phyloP scores from a whole-genome alignment of 345 rosid species.

The Sonneratia alba region DNA sequence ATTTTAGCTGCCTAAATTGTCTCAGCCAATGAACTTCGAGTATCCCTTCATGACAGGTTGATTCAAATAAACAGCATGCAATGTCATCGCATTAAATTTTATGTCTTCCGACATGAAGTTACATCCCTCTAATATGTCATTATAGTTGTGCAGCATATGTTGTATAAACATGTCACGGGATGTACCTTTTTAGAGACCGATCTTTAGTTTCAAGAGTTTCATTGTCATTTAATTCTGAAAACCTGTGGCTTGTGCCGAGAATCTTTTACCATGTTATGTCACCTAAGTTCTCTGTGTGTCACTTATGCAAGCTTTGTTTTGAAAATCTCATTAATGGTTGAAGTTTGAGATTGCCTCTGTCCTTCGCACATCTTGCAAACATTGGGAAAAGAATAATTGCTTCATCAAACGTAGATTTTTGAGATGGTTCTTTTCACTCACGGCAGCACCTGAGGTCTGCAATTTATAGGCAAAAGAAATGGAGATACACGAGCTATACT shows the following conservation, averaged over 20 bases:
- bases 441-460: slow-evolving; percentile 54
- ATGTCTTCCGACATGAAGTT: background rate
- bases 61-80: background rate
- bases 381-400: background rate
- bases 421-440: background rate
- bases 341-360: background rate
- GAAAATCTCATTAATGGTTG: background rate
- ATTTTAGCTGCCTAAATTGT: background rate
- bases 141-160: background rate
- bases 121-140: too few species aligned
- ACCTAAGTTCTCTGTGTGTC: background rate
- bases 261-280: background rate
- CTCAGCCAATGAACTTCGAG: background rate
- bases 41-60: background rate
- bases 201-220: background rate
- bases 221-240: background rate
- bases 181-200: too few species aligned
- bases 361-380: background rate
- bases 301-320: background rate
- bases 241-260: background rate
- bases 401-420: background rate
- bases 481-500: too few species aligned
- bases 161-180: background rate
- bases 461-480: slow-evolving; percentile 41
- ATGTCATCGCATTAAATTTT: background rate